phyloP scores from a whole-genome alignment of 2,329 filamentous ascomycete species.

The Fusarium buxicola region DNA sequence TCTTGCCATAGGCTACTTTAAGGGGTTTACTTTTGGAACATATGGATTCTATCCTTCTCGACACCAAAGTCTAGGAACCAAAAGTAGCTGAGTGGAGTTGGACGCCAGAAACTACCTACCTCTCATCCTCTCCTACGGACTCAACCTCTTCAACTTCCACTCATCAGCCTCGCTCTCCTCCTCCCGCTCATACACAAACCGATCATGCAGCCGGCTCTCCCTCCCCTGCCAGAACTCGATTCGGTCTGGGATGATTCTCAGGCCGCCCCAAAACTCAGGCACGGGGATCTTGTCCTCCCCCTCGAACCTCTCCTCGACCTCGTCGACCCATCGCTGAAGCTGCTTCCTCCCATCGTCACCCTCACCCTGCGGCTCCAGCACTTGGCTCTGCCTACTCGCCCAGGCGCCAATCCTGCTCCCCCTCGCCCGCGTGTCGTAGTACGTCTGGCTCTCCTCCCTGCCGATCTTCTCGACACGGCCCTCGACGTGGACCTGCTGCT shows the following conservation, averaged over 20 bases:
- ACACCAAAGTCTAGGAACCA: too few relatives aligned
- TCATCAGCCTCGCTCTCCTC: constrained; percentile 53
- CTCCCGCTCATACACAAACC: constrained; percentile 83
- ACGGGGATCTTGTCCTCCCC: constrained; percentile 85
- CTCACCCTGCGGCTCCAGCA: constrained; percentile 64
- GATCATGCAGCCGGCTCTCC: constrained; percentile 89
- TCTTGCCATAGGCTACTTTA: background rate
- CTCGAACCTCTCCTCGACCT: constrained; percentile 80
- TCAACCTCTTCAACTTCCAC: constrained; percentile 80
- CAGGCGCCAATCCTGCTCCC: constrained; percentile 90
- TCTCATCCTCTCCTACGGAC: constrained; percentile 61
- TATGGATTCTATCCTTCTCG: background rate
- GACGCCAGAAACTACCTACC: too few relatives aligned
- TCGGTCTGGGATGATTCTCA: constrained; percentile 85
- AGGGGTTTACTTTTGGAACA: background rate
- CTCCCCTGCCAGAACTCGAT: constrained; percentile 98
- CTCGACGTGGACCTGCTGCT: constrained; percentile 93
- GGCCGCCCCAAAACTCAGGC: constrained; percentile 93
- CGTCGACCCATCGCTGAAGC: constrained; percentile 81
- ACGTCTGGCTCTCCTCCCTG: constrained; percentile 76
- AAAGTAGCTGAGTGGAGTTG: too few relatives aligned
- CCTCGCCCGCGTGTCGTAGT: constrained; percentile 76
- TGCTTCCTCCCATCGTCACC: constrained; percentile 76
- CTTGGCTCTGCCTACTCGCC: constrained; percentile 89
- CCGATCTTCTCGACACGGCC: constrained; percentile 76